phyloP scores from a whole-genome alignment of 176 grass and related monocot species.

The Eremochloa ophiuroides region DNA sequence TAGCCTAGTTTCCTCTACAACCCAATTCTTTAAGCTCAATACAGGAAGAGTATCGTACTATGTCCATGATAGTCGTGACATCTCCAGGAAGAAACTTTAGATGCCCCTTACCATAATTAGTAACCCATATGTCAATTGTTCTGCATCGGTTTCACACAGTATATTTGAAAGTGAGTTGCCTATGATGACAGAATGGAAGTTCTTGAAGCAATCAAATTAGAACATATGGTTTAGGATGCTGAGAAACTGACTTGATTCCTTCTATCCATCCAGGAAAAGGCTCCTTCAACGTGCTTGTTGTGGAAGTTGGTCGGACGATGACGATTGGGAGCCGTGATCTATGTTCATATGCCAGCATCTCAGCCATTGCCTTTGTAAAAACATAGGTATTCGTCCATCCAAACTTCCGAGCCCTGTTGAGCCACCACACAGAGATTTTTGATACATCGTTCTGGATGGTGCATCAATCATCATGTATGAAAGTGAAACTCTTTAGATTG shows the following conservation, averaged over 20 bases:
- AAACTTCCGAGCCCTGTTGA: slow-evolving; percentile 24
- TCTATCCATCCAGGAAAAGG: slow-evolving; percentile 41
- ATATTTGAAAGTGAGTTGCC: neutral
- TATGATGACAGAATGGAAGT: neutral
- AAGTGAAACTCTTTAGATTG: neutral
- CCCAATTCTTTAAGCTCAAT: neutral
- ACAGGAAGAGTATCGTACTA: slow-evolving; percentile 13
- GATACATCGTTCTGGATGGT: neutral
- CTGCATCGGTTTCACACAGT: neutral
- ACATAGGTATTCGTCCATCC: slow-evolving; percentile 24
- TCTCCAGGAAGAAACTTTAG: slow-evolving; percentile 20
- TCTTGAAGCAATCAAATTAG: neutral
- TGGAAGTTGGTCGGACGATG: slow-evolving; percentile 19
- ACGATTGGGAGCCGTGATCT: slow-evolving; percentile 8
- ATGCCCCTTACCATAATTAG: slow-evolving; percentile 4
- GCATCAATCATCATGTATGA: neutral
- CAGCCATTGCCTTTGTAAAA: slow-evolving; percentile 39
- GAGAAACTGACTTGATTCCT: slow-evolving; percentile 28
- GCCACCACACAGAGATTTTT: neutral
- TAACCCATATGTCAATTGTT: slow-evolving; percentile 18
- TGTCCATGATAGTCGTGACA: slow-evolving; percentile 12
- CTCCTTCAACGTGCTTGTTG: slow-evolving; percentile 23
- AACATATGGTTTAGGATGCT: neutral
- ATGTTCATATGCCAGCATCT: slow-evolving; percentile 20
- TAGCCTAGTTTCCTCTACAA: neutral